Conservation (phyloP, 441 rosid genomes). For the Dalechampia spathulata region DNA sequence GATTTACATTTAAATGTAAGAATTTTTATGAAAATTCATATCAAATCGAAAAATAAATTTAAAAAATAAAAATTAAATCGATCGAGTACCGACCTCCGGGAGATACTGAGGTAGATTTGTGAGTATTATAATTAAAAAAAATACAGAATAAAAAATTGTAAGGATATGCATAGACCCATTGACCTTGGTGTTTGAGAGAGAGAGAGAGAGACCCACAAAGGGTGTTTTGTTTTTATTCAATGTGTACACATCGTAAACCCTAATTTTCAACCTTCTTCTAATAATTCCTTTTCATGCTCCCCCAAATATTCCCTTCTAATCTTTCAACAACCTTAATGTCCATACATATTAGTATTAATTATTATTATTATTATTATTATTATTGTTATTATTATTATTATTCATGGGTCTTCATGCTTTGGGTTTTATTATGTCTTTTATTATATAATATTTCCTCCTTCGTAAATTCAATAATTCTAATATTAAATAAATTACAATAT, state of each 20-base stretch:
- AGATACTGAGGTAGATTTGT: neutral
- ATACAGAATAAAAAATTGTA: neutral
- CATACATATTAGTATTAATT: neutral
- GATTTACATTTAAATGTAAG: too few relatives aligned
- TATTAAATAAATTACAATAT: too few relatives aligned
- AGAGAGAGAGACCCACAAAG: slow-evolving; percentile 26
- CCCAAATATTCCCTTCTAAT: slow-evolving; percentile 59
- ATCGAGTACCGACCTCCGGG: neutral
- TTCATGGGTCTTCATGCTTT: slow-evolving; percentile 10
- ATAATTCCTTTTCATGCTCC: slow-evolving; percentile 48
- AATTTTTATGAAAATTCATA: too few relatives aligned
- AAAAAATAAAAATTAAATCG: too few relatives aligned
- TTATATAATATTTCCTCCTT: too few relatives aligned
- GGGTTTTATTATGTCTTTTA: slow-evolving; percentile 14
- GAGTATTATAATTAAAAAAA: too few relatives aligned
- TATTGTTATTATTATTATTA: too few relatives aligned
- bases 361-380: too few relatives aligned
- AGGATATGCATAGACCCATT: slow-evolving; percentile 15
- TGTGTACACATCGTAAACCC: slow-evolving; percentile 34
- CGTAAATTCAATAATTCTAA: too few relatives aligned
- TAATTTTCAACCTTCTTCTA: slow-evolving; percentile 23
- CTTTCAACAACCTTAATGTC: slow-evolving; percentile 27
- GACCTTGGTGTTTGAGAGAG: slow-evolving; percentile 17
- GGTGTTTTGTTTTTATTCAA: slow-evolving; percentile 39
- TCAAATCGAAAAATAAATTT: too few relatives aligned